Evolutionary conservation across 1,284 basidiomycete genomes (phyloP).

Genomic region (Takashimella tepidaria): DNA sequence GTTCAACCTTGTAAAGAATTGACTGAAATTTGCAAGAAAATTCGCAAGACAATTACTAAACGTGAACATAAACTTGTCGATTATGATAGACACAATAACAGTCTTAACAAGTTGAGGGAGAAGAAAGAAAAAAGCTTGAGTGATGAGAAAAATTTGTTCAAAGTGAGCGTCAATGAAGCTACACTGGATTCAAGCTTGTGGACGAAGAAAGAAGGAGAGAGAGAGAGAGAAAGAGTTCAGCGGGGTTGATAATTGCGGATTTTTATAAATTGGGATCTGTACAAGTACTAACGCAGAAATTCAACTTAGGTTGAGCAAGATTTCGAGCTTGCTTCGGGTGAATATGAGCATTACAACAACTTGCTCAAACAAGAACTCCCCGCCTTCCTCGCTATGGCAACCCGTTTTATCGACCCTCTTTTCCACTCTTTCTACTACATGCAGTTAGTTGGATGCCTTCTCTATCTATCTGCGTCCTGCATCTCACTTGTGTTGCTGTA

Average conservation of each 20-base stretch:
- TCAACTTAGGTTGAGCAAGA: conserved; percentile 83
- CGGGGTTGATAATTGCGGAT: background rate
- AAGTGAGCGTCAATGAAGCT: conserved; percentile 53
- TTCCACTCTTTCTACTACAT: conserved; percentile 99
- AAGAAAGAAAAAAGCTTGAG: conserved; percentile 94
- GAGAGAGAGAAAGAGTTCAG: background rate
- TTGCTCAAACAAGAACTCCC: conserved; percentile 90
- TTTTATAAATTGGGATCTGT: too few species aligned
- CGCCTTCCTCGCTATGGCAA: conserved; percentile 78
- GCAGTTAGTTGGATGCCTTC: conserved; percentile 63
- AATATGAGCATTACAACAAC: conserved; percentile 95
- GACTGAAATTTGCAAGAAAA: conserved; percentile 75
- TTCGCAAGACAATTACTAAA: conserved; percentile 92
- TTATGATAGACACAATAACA: conserved; percentile 95
- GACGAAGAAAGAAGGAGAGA: background rate
- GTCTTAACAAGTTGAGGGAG: conserved; percentile 86
- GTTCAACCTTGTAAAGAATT: conserved; percentile 84
- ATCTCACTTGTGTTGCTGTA: conserved; percentile 1
- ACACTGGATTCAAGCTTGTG: background rate
- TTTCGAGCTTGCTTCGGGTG: conserved; percentile 86
- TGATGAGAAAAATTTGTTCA: conserved; percentile 93
- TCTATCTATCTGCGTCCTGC: background rate
- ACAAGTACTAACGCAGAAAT: background rate
- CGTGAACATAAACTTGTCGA: conserved; percentile 96
- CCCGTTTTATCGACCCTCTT: conserved; percentile 88